A percentile compares a stretch with the other conserved stretches of the same genome.
Evolutionary conservation across 2,329 filamentous ascomycete species (phyloP).

Genomic region (Trematosphaeria pertusa): DNA sequence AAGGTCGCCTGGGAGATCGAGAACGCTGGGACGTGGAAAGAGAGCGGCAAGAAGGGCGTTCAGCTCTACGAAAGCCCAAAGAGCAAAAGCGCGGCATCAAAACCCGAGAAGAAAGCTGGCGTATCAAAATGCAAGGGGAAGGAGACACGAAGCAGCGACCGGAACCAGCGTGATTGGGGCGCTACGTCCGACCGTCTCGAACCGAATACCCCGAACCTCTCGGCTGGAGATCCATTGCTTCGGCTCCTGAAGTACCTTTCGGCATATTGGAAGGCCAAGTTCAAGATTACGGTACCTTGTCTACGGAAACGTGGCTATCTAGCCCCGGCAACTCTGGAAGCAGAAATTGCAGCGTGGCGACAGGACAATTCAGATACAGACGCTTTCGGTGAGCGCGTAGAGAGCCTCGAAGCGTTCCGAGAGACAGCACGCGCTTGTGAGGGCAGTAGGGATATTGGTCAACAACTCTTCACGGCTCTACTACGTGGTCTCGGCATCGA

Average conservation of each 20-base stretch:
- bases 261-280: slow-evolving; percentile 87
- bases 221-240: slow-evolving; percentile 81
- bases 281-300: slow-evolving; percentile 77
- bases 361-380: slow-evolving; percentile 67
- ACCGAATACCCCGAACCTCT: slow-evolving; percentile 75
- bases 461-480: slow-evolving; percentile 88
- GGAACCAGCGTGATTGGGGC: slow-evolving; percentile 72
- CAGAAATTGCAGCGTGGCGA: slow-evolving; percentile 74
- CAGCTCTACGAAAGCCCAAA: slow-evolving; percentile 35
- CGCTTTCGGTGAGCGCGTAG: slow-evolving; percentile 78
- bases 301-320: slow-evolving; percentile 92
- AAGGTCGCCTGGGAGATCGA: slow-evolving; percentile 69
- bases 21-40: slow-evolving; percentile 44
- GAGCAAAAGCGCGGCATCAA: slow-evolving; percentile 19
- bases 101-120: slow-evolving; percentile 11
- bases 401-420: slow-evolving; percentile 71
- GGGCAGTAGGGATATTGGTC: slow-evolving; percentile 86
- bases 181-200: slow-evolving; percentile 72
- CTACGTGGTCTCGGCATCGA: slow-evolving; percentile 82
- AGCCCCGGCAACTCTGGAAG: slow-evolving; percentile 74
- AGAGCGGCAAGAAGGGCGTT: slow-evolving; percentile 51
- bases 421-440: slow-evolving; percentile 71
- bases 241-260: slow-evolving; percentile 77
- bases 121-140: slow-evolving; percentile 33
- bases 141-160: slow-evolving; percentile 49